A percentile compares a stretch with the other conserved stretches of the same genome.
Conservation (phyloP, 306 rosid species). For the peach (Prunus persica) region DNA sequence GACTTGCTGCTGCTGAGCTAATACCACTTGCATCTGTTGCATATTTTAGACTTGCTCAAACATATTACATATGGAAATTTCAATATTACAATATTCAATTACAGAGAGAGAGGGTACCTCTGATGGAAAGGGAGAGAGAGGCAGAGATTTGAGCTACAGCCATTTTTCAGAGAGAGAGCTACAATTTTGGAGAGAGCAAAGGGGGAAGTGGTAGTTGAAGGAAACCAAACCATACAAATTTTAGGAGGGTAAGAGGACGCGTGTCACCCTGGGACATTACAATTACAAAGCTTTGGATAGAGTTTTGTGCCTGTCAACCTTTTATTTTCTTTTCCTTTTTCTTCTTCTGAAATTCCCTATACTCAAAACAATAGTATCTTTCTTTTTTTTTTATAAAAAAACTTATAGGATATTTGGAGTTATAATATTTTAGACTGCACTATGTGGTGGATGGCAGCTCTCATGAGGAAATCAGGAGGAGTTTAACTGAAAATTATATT, state of each 20-base stretch:
- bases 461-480: too few species aligned
- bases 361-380: neutral
- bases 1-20: slow-evolving; percentile 33
- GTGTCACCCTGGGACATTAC: neutral
- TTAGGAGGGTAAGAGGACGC: slow-evolving; percentile 22
- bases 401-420: too few species aligned
- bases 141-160: slow-evolving; percentile 58
- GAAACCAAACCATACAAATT: slow-evolving; percentile 15
- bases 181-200: neutral
- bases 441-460: too few species aligned
- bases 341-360: neutral
- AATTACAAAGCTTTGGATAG: slow-evolving; percentile 2
- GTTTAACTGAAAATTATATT: too few species aligned
- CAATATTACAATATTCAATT: neutral
- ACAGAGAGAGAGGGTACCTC: slow-evolving; percentile 33
- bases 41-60: neutral
- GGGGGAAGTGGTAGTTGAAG: slow-evolving; percentile 1
- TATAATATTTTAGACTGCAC: too few species aligned
- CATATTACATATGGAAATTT: neutral
- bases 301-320: neutral
- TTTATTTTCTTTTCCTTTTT: neutral
- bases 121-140: slow-evolving; percentile 49
- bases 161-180: slow-evolving; percentile 28
- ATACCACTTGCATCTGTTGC: slow-evolving; percentile 48
- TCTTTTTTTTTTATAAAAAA: too few species aligned